phyloP scores from a whole-genome alignment of 495 filamentous ascomycete genomes.

The Lophiostoma macrostomum region DNA sequence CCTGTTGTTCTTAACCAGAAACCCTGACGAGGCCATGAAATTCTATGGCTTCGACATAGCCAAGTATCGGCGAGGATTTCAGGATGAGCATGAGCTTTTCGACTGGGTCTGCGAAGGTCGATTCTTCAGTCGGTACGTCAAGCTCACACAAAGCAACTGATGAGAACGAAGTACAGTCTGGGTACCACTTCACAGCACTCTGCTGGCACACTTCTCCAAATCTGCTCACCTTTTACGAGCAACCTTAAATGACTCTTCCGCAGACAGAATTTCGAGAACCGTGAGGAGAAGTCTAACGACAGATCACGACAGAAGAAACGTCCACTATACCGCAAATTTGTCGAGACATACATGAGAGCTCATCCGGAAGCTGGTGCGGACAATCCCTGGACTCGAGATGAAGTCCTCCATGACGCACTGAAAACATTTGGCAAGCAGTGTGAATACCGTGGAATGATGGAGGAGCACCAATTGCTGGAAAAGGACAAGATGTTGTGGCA shows the following conservation, averaged over 20 bases:
- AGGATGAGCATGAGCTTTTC: constrained; percentile 53
- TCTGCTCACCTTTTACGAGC: no score
- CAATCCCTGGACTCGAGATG: constrained; percentile 15
- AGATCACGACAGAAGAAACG: constrained; percentile 48
- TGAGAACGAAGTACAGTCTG: no score
- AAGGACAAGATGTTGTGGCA: constrained; percentile 26
- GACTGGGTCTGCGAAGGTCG: constrained; percentile 52
- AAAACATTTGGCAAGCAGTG: constrained; percentile 29
- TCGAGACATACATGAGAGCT: constrained; percentile 47
- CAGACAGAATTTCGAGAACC: constrained; percentile 31
- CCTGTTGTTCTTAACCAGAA: constrained; percentile 54
- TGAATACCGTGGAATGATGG: constrained; percentile 30
- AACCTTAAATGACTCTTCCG: no score
- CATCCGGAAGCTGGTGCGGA: constrained; percentile 1
- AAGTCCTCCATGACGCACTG: constrained; percentile 31
- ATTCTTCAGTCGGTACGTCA: constrained; percentile 46
- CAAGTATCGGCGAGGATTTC: constrained; percentile 45
- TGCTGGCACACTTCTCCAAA: no score
- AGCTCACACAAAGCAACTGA: no score
- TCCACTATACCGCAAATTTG: constrained; percentile 49
- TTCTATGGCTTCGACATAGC: constrained; percentile 57
- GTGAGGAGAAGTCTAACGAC: constrained; percentile 50
- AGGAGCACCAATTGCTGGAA: constrained; percentile 6
- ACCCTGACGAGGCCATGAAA: constrained; percentile 51
- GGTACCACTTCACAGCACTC: no score